phyloP scores from a whole-genome alignment of 805 yeast genomes.

The Candida coleopterorum region DNA sequence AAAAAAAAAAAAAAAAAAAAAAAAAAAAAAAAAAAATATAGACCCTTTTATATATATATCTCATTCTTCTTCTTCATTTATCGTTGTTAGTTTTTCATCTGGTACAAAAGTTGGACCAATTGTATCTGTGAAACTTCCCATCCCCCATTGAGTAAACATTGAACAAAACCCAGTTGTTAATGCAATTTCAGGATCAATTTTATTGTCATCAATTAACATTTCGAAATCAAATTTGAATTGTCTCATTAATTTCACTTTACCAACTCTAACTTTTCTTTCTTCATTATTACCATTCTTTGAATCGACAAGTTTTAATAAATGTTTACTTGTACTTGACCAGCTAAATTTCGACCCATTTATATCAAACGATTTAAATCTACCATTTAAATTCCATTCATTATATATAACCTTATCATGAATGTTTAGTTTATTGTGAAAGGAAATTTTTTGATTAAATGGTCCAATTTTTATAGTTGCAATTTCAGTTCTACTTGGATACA shows the following conservation, averaged over 20 bases:
- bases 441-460: conserved; percentile 39
- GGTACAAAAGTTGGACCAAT: conserved; percentile 45
- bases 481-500: conserved; percentile 41
- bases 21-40: not conserved
- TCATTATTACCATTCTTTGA: conserved; percentile 57
- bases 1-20: too few species aligned
- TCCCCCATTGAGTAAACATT: conserved; percentile 66
- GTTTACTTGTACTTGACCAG: conserved; percentile 52
- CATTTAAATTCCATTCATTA: conserved; percentile 33
- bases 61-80: not conserved
- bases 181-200: conserved; percentile 47
- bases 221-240: conserved; percentile 59
- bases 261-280: conserved; percentile 50
- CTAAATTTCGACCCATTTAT: conserved; percentile 51
- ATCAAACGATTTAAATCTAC: conserved; percentile 44
- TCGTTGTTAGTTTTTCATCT: not conserved
- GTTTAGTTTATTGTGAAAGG: conserved; percentile 44
- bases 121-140: conserved; percentile 49
- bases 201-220: conserved; percentile 43
- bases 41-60: not conserved
- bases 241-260: conserved; percentile 52
- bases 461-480: conserved; percentile 51
- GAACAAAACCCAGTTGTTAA: conserved; percentile 58
- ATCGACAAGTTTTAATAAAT: conserved; percentile 41
- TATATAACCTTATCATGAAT: conserved; percentile 35